These are phyloP conservation scores for Voacanga thouarsii DNA, from an alignment of 257 asterid species.

Conservation along the genomic window DNA sequence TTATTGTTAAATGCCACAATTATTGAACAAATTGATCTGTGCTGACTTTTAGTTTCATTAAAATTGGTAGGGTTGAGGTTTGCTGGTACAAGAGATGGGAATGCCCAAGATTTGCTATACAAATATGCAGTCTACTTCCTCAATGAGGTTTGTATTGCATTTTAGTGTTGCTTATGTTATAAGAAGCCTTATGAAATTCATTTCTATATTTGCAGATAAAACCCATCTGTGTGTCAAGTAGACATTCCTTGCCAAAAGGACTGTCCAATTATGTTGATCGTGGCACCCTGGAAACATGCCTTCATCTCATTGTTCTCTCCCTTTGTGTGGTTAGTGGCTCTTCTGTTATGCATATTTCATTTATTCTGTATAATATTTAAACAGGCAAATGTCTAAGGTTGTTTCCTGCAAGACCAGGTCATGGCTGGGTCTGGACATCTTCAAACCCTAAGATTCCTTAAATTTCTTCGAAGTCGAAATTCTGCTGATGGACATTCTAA, in stretches of 20 bases:
- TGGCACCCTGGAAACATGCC: constrained; percentile 91
- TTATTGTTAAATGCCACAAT: background rate
- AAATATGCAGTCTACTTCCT: constrained; percentile 78
- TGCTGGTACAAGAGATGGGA: constrained; percentile 95
- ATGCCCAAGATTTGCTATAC: constrained; percentile 85
- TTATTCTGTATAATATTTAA: constrained; percentile 6
- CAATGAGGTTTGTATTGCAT: constrained; percentile 65
- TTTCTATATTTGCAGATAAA: constrained; percentile 63
- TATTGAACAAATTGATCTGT: background rate
- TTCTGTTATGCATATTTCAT: constrained; percentile 6
- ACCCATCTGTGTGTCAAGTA: constrained; percentile 57
- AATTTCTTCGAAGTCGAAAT: constrained; percentile 80
- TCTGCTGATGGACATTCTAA: constrained; percentile 70
- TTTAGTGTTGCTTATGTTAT: constrained; percentile 20
- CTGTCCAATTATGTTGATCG: constrained; percentile 75
- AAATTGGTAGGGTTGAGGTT: constrained; percentile 67
- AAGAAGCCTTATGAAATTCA: constrained; percentile 19
- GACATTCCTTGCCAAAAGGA: constrained; percentile 66
- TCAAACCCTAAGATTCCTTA: constrained; percentile 74
- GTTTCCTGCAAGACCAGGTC: constrained; percentile 51
- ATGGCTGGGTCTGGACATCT: constrained; percentile 99
- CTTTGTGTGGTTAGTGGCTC: constrained; percentile 71
- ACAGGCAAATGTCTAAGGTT: constrained; percentile 18
- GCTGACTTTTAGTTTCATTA: background rate
- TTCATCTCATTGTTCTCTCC: constrained; percentile 92